Percentiles rank a stretch among this genome's conserved stretches.
These are phyloP conservation scores for Aspergillus leporis DNA, from an alignment of 495 filamentous ascomycete species.

Conservation along the genomic window DNA sequence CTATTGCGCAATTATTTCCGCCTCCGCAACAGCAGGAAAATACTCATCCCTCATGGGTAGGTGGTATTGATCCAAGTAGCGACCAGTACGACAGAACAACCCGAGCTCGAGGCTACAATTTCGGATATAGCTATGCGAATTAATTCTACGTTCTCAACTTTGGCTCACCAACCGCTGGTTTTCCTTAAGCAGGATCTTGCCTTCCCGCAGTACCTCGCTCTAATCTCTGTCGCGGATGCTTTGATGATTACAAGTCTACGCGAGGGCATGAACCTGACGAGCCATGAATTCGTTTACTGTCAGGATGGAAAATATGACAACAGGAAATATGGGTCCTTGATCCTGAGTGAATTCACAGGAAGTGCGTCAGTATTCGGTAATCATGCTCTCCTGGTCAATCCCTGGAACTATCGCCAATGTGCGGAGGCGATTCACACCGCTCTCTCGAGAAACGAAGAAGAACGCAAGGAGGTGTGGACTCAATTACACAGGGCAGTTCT, in stretches of 20 bases:
- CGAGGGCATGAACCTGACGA: conserved; percentile 94
- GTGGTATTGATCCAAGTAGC: conserved; percentile 92
- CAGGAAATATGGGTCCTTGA: conserved; percentile 82
- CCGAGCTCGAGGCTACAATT: conserved; percentile 81
- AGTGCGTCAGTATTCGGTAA: conserved; percentile 80
- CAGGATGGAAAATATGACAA: conserved; percentile 77
- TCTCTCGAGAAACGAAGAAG: conserved; percentile 69
- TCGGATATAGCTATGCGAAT: conserved; percentile 91
- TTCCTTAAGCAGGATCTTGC: conserved; percentile 93
- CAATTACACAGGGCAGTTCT: conserved; percentile 73
- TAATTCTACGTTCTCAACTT: conserved; percentile 81
- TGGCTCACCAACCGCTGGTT: conserved; percentile 88
- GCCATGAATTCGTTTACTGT: conserved; percentile 88
- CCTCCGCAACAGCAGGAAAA: conserved; percentile 2
- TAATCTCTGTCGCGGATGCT: conserved; percentile 83
- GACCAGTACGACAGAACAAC: conserved; percentile 81
- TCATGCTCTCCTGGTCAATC: conserved; percentile 76
- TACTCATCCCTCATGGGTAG: conserved; percentile 21
- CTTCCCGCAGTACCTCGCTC: conserved; percentile 84
- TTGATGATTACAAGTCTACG: conserved; percentile 91
- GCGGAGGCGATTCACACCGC: conserved; percentile 80
- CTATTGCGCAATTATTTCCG: conserved; percentile 1
- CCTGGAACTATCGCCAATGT: conserved; percentile 88
- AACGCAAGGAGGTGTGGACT: conserved; percentile 73
- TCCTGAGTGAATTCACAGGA: conserved; percentile 91